Base-by-base conservation (phyloP, 2,329 filamentous ascomycete species). In the Mycosphaerella arachidis region DNA sequence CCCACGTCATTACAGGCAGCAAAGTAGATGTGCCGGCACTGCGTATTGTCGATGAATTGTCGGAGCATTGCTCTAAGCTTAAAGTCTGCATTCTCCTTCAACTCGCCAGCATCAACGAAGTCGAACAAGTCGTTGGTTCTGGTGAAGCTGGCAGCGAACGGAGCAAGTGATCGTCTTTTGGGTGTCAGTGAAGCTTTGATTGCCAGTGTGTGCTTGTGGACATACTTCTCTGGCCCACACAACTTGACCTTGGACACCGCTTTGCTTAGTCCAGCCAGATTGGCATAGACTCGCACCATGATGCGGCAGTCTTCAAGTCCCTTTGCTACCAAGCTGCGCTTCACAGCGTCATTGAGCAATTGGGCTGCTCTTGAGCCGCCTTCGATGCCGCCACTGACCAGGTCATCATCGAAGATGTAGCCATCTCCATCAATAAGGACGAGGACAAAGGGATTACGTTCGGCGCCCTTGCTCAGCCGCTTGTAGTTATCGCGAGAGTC, bases 21-120 rank as follows among this genome's bases (percentile, higher is more conserved):
- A 59, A 86, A 84, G 67, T 83, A 84, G 37, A 88, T 84, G 68
- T 86, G 85, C 65, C 83, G 84, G 74, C 86, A 88, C 67, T 86
- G 82, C 3, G 78, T 73, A 65, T 83, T 84, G 50, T 85, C 81
- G 35, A 78, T 79, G 61, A 84, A 85, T 1, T 86, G 74, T 5
- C 77, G 74, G 68, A 78, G 75, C 58, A 73, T 61, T 65, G 75
- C 83, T 68, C 83, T 78, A 56, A 88, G 78, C 70, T 88, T 88
- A 68, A 81, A 82, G 65, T 83, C 82, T 30, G 82, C 81, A 31
- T 81, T 82, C 65, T 85, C 82, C 66, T 86, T 86, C 37, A 83
- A 78, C 62, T 84, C 81, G 9, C 84, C 82, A 10, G 83, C 83
- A 67, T 87, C 85, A 13, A 86, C 76, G 66, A 84, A 86, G 64